phyloP scores from a whole-genome alignment of 148 eudicot species.

The Arctostaphylos glauca region DNA sequence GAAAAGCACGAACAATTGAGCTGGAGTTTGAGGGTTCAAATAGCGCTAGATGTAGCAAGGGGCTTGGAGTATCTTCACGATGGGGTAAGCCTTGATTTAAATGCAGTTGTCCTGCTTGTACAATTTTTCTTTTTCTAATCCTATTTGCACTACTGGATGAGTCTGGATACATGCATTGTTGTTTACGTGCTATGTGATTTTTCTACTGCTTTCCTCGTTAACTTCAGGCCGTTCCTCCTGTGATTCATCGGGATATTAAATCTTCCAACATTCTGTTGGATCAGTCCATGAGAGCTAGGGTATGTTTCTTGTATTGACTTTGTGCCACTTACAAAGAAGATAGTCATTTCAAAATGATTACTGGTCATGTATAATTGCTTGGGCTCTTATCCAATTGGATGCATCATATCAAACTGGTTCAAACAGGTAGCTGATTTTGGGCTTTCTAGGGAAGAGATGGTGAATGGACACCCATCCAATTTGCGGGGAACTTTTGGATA shows the following conservation, averaged over 20 bases:
- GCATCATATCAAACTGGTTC: slow-evolving; percentile 12
- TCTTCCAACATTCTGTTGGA: slow-evolving; percentile 98
- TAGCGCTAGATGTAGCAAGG: slow-evolving; percentile 87
- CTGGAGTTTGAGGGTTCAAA: slow-evolving; percentile 81
- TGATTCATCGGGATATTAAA: slow-evolving; percentile 93
- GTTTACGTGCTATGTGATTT: background rate
- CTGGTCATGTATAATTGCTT: background rate
- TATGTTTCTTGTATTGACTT: slow-evolving; percentile 29
- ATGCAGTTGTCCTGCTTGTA: background rate
- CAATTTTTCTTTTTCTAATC: background rate
- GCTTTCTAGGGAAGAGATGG: slow-evolving; percentile 87
- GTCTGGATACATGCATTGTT: slow-evolving; percentile 44
- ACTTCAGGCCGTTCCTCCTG: slow-evolving; percentile 92
- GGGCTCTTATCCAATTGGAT: slow-evolving; percentile 8
- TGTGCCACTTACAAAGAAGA: background rate
- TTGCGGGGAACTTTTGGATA: slow-evolving; percentile 92
- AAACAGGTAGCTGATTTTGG: slow-evolving; percentile 94
- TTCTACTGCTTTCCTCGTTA: slow-evolving; percentile 6
- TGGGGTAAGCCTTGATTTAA: slow-evolving; percentile 49
- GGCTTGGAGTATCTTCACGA: slow-evolving; percentile 98
- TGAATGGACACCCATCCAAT: slow-evolving; percentile 56
- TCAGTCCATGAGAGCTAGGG: slow-evolving; percentile 95
- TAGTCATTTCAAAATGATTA: background rate
- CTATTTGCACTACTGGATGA: background rate
- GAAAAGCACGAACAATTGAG: slow-evolving; percentile 60